Conservation (phyloP, 2,329 filamentous ascomycete genomes). For the Torrubiellomyces zombiae region DNA sequence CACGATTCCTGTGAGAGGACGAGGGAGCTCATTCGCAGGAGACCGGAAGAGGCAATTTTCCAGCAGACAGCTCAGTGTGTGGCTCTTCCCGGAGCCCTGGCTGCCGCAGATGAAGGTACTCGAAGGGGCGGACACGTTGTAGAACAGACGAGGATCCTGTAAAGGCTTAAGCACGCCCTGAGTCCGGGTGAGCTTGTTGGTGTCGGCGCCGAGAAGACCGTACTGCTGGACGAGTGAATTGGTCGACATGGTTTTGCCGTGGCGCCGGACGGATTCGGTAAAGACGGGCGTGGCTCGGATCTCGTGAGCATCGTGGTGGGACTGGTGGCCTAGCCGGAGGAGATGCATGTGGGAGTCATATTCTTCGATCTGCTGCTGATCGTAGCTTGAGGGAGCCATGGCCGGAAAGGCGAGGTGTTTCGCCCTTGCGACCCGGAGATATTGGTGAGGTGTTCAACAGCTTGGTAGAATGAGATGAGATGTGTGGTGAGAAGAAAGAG, state of each 20-base stretch:
- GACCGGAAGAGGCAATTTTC: slow-evolving; percentile 39
- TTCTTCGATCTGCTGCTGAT: no score
- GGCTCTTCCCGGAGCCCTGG: slow-evolving; percentile 48
- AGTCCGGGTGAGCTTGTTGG: slow-evolving; percentile 1
- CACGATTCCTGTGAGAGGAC: slow-evolving; percentile 41
- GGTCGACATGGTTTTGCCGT: neutral
- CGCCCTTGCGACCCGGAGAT: no score
- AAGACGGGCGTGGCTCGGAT: slow-evolving; percentile 6
- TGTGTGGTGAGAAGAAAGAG: no score
- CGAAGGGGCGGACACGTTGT: slow-evolving; percentile 32
- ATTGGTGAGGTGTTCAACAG: no score
- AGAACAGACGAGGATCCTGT: slow-evolving; percentile 19
- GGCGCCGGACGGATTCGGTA: slow-evolving; percentile 5
- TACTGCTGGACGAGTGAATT: slow-evolving; percentile 5
- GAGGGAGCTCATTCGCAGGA: slow-evolving; percentile 25
- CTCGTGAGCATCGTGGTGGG: slow-evolving; percentile 3
- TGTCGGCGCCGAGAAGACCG: slow-evolving; percentile 7
- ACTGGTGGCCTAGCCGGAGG: neutral
- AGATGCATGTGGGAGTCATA: slow-evolving; percentile 3
- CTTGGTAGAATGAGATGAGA: no score
- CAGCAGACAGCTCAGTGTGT: slow-evolving; percentile 37
- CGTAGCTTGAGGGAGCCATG: no score
- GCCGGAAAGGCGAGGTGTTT: no score
- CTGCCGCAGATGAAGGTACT: slow-evolving; percentile 48
- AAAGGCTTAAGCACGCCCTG: no score